These are phyloP conservation scores for Yamadazyma epiphylla DNA, from an alignment of 1,139 yeast species.

Conservation along the genomic window DNA sequence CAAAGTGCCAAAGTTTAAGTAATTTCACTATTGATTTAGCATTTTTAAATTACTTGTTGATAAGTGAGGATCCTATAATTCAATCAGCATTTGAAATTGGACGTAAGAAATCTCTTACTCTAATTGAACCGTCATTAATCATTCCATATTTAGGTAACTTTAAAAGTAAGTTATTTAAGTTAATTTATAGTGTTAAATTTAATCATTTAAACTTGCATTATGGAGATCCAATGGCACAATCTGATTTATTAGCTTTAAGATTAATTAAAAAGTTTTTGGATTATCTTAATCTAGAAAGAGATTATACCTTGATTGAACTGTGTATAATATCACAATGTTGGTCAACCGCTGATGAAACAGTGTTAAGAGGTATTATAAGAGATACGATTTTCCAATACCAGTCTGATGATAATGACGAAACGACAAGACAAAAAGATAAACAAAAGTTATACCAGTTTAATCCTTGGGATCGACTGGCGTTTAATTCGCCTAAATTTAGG, in stretches of 20 bases:
- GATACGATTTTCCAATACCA: conserved; percentile 3
- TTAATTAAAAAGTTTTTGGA: conserved; percentile 17
- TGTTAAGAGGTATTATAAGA: conserved; percentile 13
- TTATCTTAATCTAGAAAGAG: background rate
- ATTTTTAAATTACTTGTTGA: conserved; percentile 9
- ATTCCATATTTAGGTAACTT: conserved; percentile 12
- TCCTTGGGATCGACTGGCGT: conserved; percentile 18
- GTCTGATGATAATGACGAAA: background rate
- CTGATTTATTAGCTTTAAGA: conserved; percentile 23
- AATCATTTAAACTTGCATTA: conserved; percentile 19
- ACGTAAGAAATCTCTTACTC: conserved; percentile 1
- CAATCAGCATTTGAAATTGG: background rate
- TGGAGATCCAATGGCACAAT: conserved; percentile 29
- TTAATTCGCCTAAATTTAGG: conserved; percentile 23
- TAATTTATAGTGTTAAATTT: conserved; percentile 12
- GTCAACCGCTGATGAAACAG: conserved; percentile 28
- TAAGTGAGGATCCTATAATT: too few relatives aligned
- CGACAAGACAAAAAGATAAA: conserved; percentile 6
- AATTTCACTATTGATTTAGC: conserved; percentile 12
- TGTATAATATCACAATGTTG: conserved; percentile 27
- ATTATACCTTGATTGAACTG: conserved; percentile 2
- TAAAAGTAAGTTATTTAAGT: conserved; percentile 9
- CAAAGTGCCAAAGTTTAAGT: conserved; percentile 5
- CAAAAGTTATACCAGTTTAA: conserved; percentile 7
- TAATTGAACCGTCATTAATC: conserved; percentile 18